These are phyloP conservation scores for Gossypioides kirkii DNA, from an alignment of 345 rosid species.

Conservation along the genomic window DNA sequence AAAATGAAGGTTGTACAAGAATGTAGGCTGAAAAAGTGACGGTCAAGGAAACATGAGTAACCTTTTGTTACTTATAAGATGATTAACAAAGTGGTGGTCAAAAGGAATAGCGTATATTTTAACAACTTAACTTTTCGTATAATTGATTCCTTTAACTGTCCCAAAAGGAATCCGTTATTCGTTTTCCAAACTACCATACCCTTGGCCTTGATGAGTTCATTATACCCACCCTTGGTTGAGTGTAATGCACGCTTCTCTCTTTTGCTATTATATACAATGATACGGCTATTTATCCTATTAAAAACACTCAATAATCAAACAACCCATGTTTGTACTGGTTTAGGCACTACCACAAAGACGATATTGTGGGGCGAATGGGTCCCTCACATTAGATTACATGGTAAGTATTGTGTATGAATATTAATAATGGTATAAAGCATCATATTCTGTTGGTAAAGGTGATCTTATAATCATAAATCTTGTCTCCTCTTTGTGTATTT, in stretches of 20 bases:
- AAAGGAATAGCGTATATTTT: neutral
- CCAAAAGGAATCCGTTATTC: neutral
- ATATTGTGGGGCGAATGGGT: conserved; percentile 21
- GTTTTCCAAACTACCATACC: neutral
- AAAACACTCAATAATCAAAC: too few relatives aligned
- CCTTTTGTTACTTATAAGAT: neutral
- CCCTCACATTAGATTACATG: neutral
- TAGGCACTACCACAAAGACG: conserved; percentile 15
- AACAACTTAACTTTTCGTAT: neutral
- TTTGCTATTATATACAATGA: neutral
- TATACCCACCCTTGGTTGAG: neutral
- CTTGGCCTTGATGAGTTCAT: neutral
- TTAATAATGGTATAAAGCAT: conserved; percentile 9
- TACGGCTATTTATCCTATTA: too few relatives aligned
- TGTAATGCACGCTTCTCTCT: neutral
- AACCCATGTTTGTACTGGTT: too few relatives aligned
- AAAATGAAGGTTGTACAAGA: too few relatives aligned
- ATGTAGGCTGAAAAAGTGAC: neutral
- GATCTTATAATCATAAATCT: conserved; percentile 30
- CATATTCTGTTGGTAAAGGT: conserved; percentile 39
- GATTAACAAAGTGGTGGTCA: conserved; percentile 7
- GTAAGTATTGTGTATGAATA: neutral
- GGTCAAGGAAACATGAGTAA: conserved; percentile 1
- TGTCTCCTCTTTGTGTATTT: conserved; percentile 34
- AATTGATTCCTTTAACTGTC: neutral